Base-by-base conservation (phyloP, 345 rosid species). In the Populus ilicifolia region DNA sequence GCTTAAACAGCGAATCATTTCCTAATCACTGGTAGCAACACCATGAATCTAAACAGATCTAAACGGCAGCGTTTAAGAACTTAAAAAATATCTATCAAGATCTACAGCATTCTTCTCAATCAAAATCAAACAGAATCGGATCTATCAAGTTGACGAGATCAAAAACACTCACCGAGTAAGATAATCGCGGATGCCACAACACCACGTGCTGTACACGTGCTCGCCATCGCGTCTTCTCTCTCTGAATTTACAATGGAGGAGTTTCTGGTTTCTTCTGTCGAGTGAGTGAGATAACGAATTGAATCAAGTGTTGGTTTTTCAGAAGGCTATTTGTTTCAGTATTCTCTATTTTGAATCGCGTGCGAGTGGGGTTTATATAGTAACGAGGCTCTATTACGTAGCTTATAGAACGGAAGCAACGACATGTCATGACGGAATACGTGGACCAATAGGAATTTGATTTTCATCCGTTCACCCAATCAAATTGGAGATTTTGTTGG, bases 201-300 rank as follows among this genome's bases (percentile, higher is more conserved):
- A 33, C 90, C 83, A 73, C 87, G 85, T 69, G 89, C 89, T 87
- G 87, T 81, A 87, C 81, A 79, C 65, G 83, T 84, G 93, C 88
- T 78, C 62, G 86, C 88, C 94, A 90, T 90, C 80, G 64, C 80
- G 4, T 21, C 29, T n/a, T 29, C 1, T 23, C 68, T 36, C 39
- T 36, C 3, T 33, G 23, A 16, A 33, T 35, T 23, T 66, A 21
- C 44, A 39, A 63, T 46, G 33, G 33, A 13, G 4, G 1, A 44
- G 2, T 30, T 4, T 2, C 74, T 33, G 46, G 62, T 4, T 12
- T 38, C 7, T 25, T 54, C 44, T 2, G 44, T 41, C 7, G 30
- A 35, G 33, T 13, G 46, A 21, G 46, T 6, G 20, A 67, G 36
- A 33, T 33, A 33, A 38, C 9, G 12, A 30, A 18, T 25, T 46